Conservation (phyloP, 2,329 filamentous ascomycete genomes). For the Sarocladium oryzae region DNA sequence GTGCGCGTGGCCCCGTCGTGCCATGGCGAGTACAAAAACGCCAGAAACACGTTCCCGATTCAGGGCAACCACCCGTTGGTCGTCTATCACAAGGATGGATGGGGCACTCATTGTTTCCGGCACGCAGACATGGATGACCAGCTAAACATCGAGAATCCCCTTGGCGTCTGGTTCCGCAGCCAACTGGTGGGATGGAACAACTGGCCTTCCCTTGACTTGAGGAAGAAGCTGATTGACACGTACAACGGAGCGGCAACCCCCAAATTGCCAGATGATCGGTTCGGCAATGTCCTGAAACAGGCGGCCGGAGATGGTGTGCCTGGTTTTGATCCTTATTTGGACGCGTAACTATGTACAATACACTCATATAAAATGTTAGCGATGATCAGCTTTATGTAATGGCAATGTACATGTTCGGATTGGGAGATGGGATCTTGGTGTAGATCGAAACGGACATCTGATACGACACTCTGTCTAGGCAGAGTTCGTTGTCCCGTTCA, state of each 20-base stretch:
- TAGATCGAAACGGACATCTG: no score
- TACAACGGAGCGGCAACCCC: constrained; percentile 22
- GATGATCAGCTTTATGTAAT: no score
- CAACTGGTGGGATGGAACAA: constrained; percentile 22
- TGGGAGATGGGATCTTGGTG: no score
- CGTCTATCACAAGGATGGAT: constrained; percentile 25
- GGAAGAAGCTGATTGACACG: constrained; percentile 19
- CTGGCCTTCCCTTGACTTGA: constrained; percentile 19
- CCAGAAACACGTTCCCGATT: constrained; percentile 16
- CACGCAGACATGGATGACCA: constrained; percentile 21
- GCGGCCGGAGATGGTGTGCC: constrained; percentile 21
- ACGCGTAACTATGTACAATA: constrained; percentile 15
- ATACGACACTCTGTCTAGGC: no score
- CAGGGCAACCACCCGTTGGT: constrained; percentile 17
- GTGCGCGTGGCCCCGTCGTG: constrained; percentile 23
- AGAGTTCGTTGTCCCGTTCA: no score
- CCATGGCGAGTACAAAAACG: constrained; percentile 19
- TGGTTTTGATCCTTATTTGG: constrained; percentile 21
- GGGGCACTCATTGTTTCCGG: constrained; percentile 23
- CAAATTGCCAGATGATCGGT: constrained; percentile 22
- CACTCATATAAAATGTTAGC: no score
- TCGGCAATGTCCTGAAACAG: constrained; percentile 16
- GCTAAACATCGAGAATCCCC: constrained; percentile 19
- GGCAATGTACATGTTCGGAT: no score
- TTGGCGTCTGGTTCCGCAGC: constrained; percentile 18